These are phyloP conservation scores for Letharia lupina DNA, from an alignment of 495 filamentous ascomycete species.

Conservation along the genomic window DNA sequence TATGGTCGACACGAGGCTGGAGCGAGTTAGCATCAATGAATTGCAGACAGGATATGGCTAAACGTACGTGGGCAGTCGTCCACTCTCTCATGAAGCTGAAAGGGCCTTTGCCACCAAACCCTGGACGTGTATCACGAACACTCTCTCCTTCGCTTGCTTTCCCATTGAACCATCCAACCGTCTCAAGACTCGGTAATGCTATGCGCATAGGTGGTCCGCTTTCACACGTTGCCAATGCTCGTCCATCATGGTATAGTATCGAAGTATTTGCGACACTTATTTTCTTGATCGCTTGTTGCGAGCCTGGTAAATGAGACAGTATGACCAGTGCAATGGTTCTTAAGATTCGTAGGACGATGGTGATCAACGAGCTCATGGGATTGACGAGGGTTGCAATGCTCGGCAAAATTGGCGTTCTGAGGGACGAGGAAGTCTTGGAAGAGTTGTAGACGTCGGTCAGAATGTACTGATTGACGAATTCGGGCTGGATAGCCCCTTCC, in stretches of 20 bases:
- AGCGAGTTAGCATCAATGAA: conserved; percentile 4
- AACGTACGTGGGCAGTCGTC: conserved; percentile 50
- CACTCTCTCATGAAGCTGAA: conserved; percentile 54
- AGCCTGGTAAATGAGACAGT: conserved; percentile 46
- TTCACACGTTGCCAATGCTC: conserved; percentile 58
- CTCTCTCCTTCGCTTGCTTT: conserved; percentile 37
- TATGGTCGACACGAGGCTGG: conserved; percentile 48
- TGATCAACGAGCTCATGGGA: conserved; percentile 35
- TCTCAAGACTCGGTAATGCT: conserved; percentile 50
- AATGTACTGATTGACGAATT: conserved; percentile 57
- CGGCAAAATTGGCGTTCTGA: conserved; percentile 47
- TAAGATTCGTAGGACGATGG: conserved; percentile 39
- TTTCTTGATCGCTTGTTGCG: conserved; percentile 45
- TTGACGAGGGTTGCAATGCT: conserved; percentile 54
- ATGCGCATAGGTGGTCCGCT: conserved; percentile 58
- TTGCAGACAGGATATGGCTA: background rate
- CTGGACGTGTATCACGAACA: conserved; percentile 21
- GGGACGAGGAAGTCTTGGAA: conserved; percentile 34
- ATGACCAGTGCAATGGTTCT: conserved; percentile 46
- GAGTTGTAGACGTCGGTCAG: conserved; percentile 54
- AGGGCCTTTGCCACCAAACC: conserved; percentile 44
- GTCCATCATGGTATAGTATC: conserved; percentile 54
- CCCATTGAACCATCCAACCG: conserved; percentile 60
- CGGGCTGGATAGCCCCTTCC: conserved; percentile 35
- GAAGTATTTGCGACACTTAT: conserved; percentile 59